Base-by-base conservation (phyloP, 2,329 filamentous ascomycete genomes). In the Huntiella abstrusa region DNA sequence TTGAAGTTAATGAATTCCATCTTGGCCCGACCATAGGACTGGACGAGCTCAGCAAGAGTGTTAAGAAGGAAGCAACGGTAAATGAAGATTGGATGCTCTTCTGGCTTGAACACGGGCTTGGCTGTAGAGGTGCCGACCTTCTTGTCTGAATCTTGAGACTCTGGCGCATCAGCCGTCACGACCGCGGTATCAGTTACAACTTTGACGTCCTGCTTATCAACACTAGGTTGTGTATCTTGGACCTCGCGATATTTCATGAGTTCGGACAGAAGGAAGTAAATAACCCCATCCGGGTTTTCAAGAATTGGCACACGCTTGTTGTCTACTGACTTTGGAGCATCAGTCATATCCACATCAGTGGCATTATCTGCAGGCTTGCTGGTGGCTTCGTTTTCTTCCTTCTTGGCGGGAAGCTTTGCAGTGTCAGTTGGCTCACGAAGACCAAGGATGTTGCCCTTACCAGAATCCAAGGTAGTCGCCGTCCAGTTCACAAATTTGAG, bases 1-100 rank as follows among this genome's bases (percentile, higher is more conserved):
- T 92, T 96, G 65, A 95, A 98, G 60, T 95, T 96, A 66, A 99
- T 95, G 59, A 99, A 96, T 59, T 98, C 92, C 38, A 98, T 76
- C 68, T 99, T 99, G 6, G 86, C 84, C 46, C 86, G 78, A 54
- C 86, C 94, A 64, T 96, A 98, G 56, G 82, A 92, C 48, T 83
- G 78, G 11, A 98, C 68, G 11, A 98, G 73, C 61, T 99, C 91
- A 0, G 85, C 80, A 35, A 99, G 67, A 56, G 87, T 94, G 58
- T 91, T 86, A 32, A 99, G 71, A 44, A 99, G 66, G 65, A 96
- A 95, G 64, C 88, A 95, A 41, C 91, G 77, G 58, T 96, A 98
- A 45, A 96, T 80, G 63, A 93, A 98, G 50, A 94, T 95, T 0
- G 87, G 85, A 59, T 98, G 86, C 33, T 95, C 82, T 43, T 94